Percentiles rank a stretch among this genome's conserved stretches.
phyloP scores from a whole-genome alignment of 148 eudicot genomes.

The Rhododendron molle region DNA sequence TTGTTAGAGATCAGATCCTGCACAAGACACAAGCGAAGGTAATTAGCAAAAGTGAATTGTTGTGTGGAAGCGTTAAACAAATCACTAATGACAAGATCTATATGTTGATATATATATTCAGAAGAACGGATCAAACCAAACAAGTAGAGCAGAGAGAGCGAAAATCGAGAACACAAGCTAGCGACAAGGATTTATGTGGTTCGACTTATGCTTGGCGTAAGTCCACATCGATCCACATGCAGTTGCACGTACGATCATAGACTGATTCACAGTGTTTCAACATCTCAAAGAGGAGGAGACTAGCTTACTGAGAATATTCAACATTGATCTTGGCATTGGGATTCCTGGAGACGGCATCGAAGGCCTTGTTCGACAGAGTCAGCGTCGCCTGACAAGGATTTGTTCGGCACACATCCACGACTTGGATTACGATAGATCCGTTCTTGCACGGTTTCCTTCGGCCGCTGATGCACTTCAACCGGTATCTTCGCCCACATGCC shows the following conservation, averaged over 20 bases:
- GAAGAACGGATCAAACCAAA: not conserved
- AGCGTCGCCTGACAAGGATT: slow-evolving; percentile 20
- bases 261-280: not conserved
- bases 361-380: slow-evolving; percentile 14
- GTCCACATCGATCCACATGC: not conserved
- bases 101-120: not conserved
- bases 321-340: slow-evolving; percentile 19
- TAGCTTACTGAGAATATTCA: slow-evolving; percentile 18
- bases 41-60: not conserved
- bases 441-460: slow-evolving; percentile 8
- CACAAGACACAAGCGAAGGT: not conserved
- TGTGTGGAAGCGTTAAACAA: not conserved
- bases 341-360: slow-evolving; percentile 9
- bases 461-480: slow-evolving; percentile 18
- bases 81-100: not conserved
- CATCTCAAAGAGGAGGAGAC: not conserved
- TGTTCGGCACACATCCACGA: slow-evolving; percentile 13
- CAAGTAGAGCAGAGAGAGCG: not conserved
- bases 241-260: too few species aligned
- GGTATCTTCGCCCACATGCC: slow-evolving; percentile 21
- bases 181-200: not conserved
- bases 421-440: slow-evolving; percentile 8
- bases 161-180: not conserved
- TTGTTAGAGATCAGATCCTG: not conserved
- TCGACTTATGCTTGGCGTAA: not conserved